Evolutionary conservation across 164 flowering plant genomes (phyloP).

Genomic region (Taxillus chinensis): DNA sequence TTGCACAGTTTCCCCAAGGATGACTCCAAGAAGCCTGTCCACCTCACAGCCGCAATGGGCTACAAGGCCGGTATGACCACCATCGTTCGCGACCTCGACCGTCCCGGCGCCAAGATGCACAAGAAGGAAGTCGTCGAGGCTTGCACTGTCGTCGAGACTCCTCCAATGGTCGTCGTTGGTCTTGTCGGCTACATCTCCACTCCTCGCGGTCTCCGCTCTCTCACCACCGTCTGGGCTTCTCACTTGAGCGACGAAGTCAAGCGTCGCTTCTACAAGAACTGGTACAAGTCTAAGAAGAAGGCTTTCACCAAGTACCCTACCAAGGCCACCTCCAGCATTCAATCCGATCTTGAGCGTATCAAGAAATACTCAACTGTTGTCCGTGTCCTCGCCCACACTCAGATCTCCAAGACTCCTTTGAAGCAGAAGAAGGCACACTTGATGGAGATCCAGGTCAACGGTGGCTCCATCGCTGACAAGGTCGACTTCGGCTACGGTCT

Average conservation of each 20-base stretch:
- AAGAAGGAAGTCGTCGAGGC: constrained; percentile 77
- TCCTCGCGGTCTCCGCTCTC: constrained; percentile 49
- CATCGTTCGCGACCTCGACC: constrained; percentile 60
- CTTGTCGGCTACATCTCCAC: constrained; percentile 60
- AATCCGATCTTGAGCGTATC: constrained; percentile 50
- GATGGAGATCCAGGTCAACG: constrained; percentile 76
- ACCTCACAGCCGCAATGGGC: constrained; percentile 56
- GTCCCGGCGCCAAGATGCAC: constrained; percentile 71
- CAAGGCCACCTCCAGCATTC: constrained; percentile 54
- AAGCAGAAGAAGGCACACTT: constrained; percentile 75
- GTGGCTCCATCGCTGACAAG: constrained; percentile 49
- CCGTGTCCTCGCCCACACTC: constrained; percentile 70
- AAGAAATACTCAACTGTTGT: constrained; percentile 56
- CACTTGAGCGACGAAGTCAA: constrained; percentile 66
- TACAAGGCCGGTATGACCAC: constrained; percentile 86
- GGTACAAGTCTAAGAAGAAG: constrained; percentile 67
- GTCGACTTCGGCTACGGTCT: constrained; percentile 61
- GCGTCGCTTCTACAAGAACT: constrained; percentile 62
- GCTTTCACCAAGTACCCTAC: constrained; percentile 58
- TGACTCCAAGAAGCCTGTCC: constrained; percentile 51
- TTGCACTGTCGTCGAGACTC: constrained; percentile 57
- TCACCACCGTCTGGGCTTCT: constrained; percentile 65
- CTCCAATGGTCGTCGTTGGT: constrained; percentile 63
- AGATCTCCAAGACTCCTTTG: constrained; percentile 38
- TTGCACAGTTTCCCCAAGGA: constrained; percentile 69